Conservation (phyloP, 1,139 yeast genomes). For the Debaryomyces subglobosus region DNA sequence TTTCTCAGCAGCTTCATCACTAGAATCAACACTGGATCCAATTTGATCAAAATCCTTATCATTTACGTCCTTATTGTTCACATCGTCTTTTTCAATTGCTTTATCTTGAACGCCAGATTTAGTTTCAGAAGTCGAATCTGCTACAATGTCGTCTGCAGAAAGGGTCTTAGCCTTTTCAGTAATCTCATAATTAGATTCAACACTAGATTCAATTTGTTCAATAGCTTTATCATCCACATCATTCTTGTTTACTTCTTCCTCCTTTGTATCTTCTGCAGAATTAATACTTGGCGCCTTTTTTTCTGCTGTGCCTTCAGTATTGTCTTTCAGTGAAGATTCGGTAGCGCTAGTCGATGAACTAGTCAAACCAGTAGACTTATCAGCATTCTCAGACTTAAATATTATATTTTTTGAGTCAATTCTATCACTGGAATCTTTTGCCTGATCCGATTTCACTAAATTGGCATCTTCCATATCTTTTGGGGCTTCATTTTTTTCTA, state of each 20-base stretch:
- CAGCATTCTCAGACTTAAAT: not conserved
- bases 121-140: not conserved
- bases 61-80: not conserved
- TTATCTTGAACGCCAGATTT: not conserved
- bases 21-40: not conserved
- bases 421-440: not conserved
- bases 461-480: not conserved
- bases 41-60: not conserved
- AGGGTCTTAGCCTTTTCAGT: not conserved
- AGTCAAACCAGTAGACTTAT: not conserved
- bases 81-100: not conserved
- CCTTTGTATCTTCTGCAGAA: not conserved
- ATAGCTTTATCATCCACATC: not conserved
- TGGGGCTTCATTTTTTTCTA: no score
- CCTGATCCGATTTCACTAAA: not conserved
- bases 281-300: not conserved
- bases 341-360: not conserved
- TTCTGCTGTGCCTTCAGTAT: not conserved
- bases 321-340: not conserved
- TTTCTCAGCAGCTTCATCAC: not conserved
- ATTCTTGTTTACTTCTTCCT: not conserved
- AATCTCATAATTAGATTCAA: not conserved
- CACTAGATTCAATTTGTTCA: not conserved
- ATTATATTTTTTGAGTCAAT: not conserved
- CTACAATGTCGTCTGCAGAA: not conserved